Evolutionary conservation across 2,329 filamentous ascomycete species (phyloP), one percentile per base, ranked within the genome.

Genomic region (Pseudonectria buxi): DNA sequence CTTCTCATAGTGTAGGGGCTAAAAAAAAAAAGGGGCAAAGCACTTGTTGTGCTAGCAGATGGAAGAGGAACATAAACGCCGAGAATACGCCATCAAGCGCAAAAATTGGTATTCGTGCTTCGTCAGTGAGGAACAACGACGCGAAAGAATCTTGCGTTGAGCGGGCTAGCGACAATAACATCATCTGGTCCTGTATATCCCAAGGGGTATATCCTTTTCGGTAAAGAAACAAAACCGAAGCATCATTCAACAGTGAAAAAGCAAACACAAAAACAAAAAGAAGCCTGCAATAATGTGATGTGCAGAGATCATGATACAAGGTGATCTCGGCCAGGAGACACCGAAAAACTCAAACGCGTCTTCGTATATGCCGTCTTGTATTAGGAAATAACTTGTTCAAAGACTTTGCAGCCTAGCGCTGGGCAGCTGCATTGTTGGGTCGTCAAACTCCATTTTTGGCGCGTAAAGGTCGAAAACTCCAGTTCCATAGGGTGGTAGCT

Each of bases 361-460:
- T 13, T 24, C 25, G 24, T 36, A 36, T 34, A 16, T 40, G 28
- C 37, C 36, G 32, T 43, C 26, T 28, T 40, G 34, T 32, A 37
- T 40, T 33, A 36, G 33, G 22, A 32, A 37, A 28, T 16, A 16
- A 16, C n/a, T 30, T 28, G 16, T 39, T 65, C 59, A 78, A 60
- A 80, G 63, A 40, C 61, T 70, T 45, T 76, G 72, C 43, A 80
- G 69, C 33, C 76, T 64, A 28, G 66, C 71, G 50, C 73, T 78
- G 10, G 76, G 76, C 57, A 80, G 65, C 55, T 76, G 74, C 60
- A 78, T 68, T 9, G 68, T 64, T 14, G 70, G 65, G 42, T 78
- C 74, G 27, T 74, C 73, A 37, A 68, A 76, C 45, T 78, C 75
- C 15, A 74, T 58, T 60, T 80, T 79, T 28, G 66, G 63, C 3